Evolutionary conservation across 208 protist genomes (phyloP).

Genomic region (Acanthamoeba culbertsoni): DNA sequence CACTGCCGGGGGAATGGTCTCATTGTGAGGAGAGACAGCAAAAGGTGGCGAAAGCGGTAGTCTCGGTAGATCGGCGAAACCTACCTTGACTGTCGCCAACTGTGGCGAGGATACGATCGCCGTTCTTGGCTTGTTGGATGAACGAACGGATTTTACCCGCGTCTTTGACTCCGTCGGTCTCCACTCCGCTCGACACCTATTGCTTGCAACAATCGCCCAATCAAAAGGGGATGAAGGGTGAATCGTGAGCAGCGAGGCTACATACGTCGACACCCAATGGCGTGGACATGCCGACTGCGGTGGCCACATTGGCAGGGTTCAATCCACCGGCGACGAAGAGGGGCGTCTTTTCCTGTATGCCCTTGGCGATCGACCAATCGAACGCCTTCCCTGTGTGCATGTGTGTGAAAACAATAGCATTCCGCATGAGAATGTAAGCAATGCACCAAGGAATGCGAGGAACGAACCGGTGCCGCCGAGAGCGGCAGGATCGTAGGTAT

Average conservation of each 20-base stretch:
- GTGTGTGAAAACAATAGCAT: no score
- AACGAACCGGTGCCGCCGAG: conserved; percentile 48
- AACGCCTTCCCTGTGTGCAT: neutral
- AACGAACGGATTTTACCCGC: conserved; percentile 40
- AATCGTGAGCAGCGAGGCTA: neutral
- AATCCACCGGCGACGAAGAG: conserved; percentile 61
- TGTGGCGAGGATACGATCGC: neutral
- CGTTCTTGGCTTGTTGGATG: neutral
- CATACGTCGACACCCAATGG: conserved; percentile 24
- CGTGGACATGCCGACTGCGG: neutral
- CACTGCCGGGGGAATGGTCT: neutral
- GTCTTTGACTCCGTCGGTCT: conserved; percentile 62
- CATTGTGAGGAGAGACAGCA: no score
- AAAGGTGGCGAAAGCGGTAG: no score
- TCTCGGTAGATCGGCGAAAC: no score
- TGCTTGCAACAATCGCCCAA: neutral
- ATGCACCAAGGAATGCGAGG: no score
- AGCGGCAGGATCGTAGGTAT: conserved; percentile 48
- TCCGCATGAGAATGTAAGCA: no score
- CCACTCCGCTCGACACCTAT: conserved; percentile 54
- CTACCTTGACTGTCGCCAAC: neutral
- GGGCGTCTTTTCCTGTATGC: conserved; percentile 10
- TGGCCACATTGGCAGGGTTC: conserved; percentile 27
- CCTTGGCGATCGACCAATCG: conserved; percentile 59
- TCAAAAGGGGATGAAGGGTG: neutral